Evolutionary conservation across 75 land plant species (phyloP).

Genomic region (Pinus tabuliformis): DNA sequence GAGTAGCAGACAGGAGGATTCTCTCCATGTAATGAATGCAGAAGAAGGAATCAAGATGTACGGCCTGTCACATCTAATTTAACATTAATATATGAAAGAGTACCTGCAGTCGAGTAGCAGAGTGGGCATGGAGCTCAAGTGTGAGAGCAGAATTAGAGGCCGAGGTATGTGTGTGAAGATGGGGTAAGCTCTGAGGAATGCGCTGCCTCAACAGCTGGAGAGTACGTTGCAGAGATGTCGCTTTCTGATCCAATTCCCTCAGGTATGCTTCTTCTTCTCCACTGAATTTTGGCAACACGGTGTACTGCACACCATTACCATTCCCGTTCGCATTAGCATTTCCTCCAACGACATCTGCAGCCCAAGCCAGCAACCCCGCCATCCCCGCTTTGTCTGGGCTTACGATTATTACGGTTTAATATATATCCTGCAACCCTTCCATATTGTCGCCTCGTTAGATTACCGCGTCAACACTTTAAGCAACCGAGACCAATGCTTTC

Average conservation of each 20-base stretch:
- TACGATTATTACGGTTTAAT: no score
- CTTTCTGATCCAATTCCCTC: slow-evolving; percentile 21
- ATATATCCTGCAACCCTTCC: no score
- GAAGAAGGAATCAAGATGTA: background rate
- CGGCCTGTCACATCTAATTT: background rate
- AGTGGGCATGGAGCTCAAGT: slow-evolving; percentile 24
- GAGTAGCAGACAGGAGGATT: slow-evolving; percentile 17
- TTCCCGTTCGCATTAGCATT: slow-evolving; percentile 6
- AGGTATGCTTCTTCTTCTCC: slow-evolving; percentile 2
- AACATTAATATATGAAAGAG: background rate
- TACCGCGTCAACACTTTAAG: no score
- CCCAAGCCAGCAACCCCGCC: slow-evolving; percentile 48
- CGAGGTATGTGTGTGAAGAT: slow-evolving; percentile 22
- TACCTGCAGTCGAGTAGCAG: slow-evolving; percentile 23
- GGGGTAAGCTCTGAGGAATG: slow-evolving; percentile 32
- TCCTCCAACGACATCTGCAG: slow-evolving; percentile 46
- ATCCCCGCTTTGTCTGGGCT: background rate
- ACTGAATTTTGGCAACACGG: background rate
- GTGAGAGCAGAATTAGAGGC: slow-evolving; percentile 23
- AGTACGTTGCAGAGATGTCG: slow-evolving; percentile 25
- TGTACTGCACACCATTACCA: background rate
- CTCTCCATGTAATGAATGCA: background rate
- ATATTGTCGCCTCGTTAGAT: no score
- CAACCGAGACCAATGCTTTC: no score
- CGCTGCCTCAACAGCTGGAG: slow-evolving; percentile 33